Evolutionary conservation across 345 rosid genomes (phyloP).

Genomic region (Moringa oleifera): DNA sequence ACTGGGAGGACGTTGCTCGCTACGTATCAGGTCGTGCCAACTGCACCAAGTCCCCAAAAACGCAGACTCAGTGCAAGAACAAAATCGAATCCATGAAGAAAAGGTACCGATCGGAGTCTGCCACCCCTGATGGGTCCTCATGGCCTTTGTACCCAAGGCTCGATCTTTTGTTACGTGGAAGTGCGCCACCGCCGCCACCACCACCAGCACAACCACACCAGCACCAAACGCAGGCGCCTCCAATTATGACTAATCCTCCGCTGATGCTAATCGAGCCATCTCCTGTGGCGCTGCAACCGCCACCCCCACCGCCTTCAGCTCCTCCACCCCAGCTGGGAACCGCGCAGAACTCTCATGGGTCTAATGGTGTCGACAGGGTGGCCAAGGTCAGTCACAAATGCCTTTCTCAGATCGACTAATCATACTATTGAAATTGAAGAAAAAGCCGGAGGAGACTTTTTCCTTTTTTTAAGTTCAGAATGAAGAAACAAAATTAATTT

Average conservation of each 20-base stretch:
- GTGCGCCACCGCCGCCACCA: conserved; percentile 7
- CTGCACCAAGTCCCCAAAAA: conserved; percentile 65
- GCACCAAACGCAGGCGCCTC: conserved; percentile 17
- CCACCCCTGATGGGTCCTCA: conserved; percentile 63
- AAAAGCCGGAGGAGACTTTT: no score
- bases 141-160: conserved; percentile 92
- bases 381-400: conserved; percentile 52
- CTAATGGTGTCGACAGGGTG: conserved; percentile 46
- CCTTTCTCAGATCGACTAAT: no score
- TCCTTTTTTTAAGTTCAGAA: no score
- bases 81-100: conserved; percentile 99
- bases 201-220: conserved; percentile 19
- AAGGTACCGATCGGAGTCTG: conserved; percentile 84
- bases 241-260: conserved; percentile 27
- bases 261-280: conserved; percentile 44
- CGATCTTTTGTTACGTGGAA: conserved; percentile 76
- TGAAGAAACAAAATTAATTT: no score
- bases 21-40: conserved; percentile 66
- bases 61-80: conserved; percentile 97
- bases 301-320: conserved; percentile 23
- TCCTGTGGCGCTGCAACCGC: conserved; percentile 17
- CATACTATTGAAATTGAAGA: no score
- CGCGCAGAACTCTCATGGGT: conserved; percentile 58
- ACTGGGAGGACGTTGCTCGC: conserved; percentile 92
- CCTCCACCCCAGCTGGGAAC: conserved; percentile 22